phyloP scores from a whole-genome alignment of 768 basidiomycete genomes.

The Suillus paluster region DNA sequence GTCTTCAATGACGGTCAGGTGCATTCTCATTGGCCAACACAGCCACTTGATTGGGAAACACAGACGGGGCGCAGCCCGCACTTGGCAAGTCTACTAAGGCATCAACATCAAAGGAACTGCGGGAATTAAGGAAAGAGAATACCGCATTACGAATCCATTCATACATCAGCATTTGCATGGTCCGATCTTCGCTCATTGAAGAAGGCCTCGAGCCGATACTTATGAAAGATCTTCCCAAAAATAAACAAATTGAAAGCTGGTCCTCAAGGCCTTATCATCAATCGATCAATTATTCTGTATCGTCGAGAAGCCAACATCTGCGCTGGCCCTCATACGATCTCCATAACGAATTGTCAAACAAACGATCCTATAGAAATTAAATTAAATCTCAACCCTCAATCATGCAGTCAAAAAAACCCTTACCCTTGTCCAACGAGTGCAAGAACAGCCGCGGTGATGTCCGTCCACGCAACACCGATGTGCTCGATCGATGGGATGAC shows the following conservation, averaged over 20 bases:
- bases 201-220: neutral
- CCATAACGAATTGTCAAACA: constrained; percentile 60
- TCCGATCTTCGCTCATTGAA: neutral
- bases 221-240: neutral
- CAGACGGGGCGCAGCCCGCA: too few relatives aligned
- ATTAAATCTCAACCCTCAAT: constrained; percentile 23
- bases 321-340: constrained; percentile 56
- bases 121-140: neutral
- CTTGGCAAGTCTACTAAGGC: too few relatives aligned
- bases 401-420: constrained; percentile 26
- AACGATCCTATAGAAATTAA: constrained; percentile 47
- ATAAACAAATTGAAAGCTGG: neutral
- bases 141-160: neutral
- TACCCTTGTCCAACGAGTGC: constrained; percentile 58
- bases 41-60: neutral
- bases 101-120: neutral
- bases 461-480: constrained; percentile 55
- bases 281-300: constrained; percentile 36
- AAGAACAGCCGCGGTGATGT: constrained; percentile 49
- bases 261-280: too few relatives aligned
- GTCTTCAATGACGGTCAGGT: too few relatives aligned
- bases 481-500: constrained; percentile 59
- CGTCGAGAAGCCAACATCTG: constrained; percentile 60
- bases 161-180: neutral
- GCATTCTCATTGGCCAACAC: neutral